Base-by-base conservation (phyloP, 192 early-diverging fungal genomes). In the Gigaspora rosea region DNA sequence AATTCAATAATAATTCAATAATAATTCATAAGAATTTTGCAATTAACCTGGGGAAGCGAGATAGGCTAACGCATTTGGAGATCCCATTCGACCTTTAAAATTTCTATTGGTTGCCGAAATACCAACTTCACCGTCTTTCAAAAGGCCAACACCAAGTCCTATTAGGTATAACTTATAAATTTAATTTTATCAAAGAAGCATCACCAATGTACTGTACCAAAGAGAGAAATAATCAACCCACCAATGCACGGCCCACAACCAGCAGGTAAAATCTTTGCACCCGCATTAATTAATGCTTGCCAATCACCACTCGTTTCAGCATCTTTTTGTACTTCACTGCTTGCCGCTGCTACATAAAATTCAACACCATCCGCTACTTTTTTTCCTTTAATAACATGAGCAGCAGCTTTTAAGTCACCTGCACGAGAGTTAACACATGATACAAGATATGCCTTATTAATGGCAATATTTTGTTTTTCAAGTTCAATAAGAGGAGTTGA, bases 91-190 rank as follows among this genome's bases (percentile, higher is more conserved):
- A 62, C 97, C 97, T 86, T 99, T 99, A 86, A 95, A 99, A 81
- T 99, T 99, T 64, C 97, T 88, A 82, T 99, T 99, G 27, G 97
- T 98, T 18, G 97, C 97, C n/a, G 95, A 96, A 63, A 99, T 98
- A 32, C 97, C 96, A 8, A 98, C 94, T 83, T 98, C 96, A 47
- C 94, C 94, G 79, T 99, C 97, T 84, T 96, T 88, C 54, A 99
- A 88, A 73, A 99, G 84, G 33, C 96, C 97, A 18, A 90, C 88
- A 47, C 97, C 97, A 2, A 98, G 87, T 13, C 96, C 93, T 86
- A 79, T 4, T 20, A 16, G 64, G 54, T 10, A 74, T 41, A 51
- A 35, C 36, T 36, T 69, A 65, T 41, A 5, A 41, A 41, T n/a
- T n/a, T n/a, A n/a, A n/a, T n/a, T 48, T 41, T 16, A 18, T 71